These are phyloP conservation scores for Phytophthora fragariae DNA, from an alignment of 352 stramenopile species.

Conservation along the genomic window DNA sequence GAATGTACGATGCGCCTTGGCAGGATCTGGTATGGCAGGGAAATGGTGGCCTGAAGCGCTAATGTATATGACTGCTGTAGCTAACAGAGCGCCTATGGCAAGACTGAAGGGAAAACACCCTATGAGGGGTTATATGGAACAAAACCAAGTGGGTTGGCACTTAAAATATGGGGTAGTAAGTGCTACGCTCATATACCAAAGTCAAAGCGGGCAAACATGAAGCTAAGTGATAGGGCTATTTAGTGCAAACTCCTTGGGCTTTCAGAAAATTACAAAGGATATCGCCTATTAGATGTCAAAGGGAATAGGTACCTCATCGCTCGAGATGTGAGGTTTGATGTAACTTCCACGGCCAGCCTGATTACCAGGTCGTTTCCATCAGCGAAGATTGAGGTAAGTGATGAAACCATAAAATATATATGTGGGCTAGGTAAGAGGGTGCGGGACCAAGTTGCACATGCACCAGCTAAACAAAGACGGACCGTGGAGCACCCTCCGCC, in stretches of 20 bases:
- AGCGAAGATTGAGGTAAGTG: background rate
- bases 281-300: constrained; percentile 5
- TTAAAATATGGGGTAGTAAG: background rate
- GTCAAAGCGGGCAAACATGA: background rate
- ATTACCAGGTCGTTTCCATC: constrained; percentile 9
- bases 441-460: background rate
- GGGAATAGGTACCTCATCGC: constrained; percentile 9
- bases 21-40: no score
- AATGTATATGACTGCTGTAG: constrained; percentile 2
- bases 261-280: background rate
- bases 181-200: background rate
- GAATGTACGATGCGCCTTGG: no score
- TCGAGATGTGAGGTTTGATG: constrained; percentile 8
- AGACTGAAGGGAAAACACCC: constrained; percentile 8
- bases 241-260: background rate
- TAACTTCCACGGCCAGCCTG: background rate
- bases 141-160: background rate
- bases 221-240: background rate
- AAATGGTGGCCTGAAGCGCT: background rate
- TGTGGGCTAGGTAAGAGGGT: background rate
- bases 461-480: background rate
- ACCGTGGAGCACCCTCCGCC: background rate
- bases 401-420: background rate
- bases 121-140: constrained; percentile 19
- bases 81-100: constrained; percentile 11